A percentile compares a stretch with the other conserved stretches of the same genome.
Conservation (phyloP, 148 eudicot species). For the Chenopodium suecicum region DNA sequence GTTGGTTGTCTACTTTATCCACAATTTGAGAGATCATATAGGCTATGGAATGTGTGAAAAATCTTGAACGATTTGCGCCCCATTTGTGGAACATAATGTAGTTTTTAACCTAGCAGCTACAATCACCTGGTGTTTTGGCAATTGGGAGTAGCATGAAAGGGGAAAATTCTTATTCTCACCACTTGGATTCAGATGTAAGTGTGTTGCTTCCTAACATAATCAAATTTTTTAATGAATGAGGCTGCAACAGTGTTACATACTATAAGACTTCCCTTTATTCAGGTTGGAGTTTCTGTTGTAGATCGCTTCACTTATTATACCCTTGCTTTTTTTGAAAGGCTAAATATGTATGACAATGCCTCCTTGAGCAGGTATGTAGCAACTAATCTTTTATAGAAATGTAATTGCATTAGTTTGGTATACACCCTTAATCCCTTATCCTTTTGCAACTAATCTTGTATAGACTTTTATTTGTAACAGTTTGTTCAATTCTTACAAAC, state of each 20-base stretch:
- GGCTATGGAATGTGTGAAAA: neutral
- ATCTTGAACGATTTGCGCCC: neutral
- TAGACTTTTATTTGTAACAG: slow-evolving; percentile 38
- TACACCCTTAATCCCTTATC: neutral
- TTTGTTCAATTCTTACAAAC: slow-evolving; percentile 83
- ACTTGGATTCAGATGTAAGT: slow-evolving; percentile 97
- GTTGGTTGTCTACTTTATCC: no score
- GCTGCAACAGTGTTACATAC: neutral
- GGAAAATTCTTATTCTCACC: slow-evolving; percentile 97
- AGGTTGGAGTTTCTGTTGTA: slow-evolving; percentile 99
- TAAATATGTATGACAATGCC: slow-evolving; percentile 86
- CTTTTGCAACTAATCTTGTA: no score
- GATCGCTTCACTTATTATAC: slow-evolving; percentile 97
- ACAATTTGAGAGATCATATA: neutral
- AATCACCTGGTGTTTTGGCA: slow-evolving; percentile 96
- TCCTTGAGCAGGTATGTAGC: slow-evolving; percentile 78
- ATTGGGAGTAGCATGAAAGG: slow-evolving; percentile 99
- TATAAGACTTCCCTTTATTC: slow-evolving; percentile 28
- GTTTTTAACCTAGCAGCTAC: slow-evolving; percentile 54
- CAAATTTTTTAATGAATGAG: neutral
- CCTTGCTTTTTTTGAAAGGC: slow-evolving; percentile 94
- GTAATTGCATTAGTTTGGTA: neutral
- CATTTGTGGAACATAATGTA: slow-evolving; percentile 5
- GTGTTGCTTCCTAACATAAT: slow-evolving; percentile 9
- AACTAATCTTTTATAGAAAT: neutral